These are phyloP conservation scores for Rosa hybrid DNA, from an alignment of 331 rosid species.

Conservation along the genomic window DNA sequence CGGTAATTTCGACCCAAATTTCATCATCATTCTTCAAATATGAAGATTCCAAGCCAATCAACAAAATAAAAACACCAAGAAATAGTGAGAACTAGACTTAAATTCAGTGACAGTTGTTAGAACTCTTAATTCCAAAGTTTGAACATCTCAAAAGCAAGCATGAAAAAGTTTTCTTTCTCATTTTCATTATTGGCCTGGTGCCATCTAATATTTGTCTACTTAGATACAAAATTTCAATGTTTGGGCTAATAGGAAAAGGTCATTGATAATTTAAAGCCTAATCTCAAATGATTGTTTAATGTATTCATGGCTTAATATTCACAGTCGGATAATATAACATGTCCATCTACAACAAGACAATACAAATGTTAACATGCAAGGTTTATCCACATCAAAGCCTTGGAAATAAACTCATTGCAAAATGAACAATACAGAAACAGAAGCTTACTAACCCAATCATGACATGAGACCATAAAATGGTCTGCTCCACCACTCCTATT, in stretches of 20 bases:
- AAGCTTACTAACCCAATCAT: constrained; percentile 30
- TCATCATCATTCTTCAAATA: neutral
- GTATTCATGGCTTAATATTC: neutral
- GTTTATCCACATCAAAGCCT: neutral
- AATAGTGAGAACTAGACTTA: neutral
- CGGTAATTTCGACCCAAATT: neutral
- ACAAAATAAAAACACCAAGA: too few species aligned
- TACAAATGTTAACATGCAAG: neutral
- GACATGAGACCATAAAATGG: constrained; percentile 35
- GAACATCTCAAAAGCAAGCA: neutral
- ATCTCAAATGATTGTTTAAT: too few species aligned
- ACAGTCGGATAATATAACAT: neutral
- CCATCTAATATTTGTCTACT: neutral
- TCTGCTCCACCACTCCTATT: constrained; percentile 37
- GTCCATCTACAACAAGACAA: neutral
- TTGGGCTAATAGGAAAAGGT: too few species aligned
- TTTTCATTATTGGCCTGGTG: too few species aligned
- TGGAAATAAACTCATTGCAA: neutral
- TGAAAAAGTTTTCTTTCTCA: neutral
- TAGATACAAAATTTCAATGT: neutral
- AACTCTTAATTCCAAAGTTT: neutral
- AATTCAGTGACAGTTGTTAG: too few species aligned
- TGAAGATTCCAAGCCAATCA: too few species aligned
- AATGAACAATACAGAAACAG: neutral
- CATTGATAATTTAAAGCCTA: too few species aligned